These are phyloP conservation scores for Backusella morwellensis DNA, from an alignment of 192 early-diverging fungal species.

Conservation along the genomic window DNA sequence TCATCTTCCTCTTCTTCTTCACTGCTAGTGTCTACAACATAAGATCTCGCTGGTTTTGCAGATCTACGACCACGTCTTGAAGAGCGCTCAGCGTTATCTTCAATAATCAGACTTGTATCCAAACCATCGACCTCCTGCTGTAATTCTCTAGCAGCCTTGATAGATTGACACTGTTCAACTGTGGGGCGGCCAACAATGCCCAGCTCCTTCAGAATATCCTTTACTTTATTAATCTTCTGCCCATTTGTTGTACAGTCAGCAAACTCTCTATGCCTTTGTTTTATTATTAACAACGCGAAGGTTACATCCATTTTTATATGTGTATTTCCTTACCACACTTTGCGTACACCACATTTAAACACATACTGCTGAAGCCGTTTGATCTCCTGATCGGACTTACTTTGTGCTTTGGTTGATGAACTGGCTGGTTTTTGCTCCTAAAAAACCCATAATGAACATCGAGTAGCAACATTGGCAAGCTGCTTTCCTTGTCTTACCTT, in stretches of 20 bases:
- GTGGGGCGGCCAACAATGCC: conserved; percentile 57
- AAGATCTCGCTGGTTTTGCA: background rate
- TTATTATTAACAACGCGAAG: background rate
- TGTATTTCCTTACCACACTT: background rate
- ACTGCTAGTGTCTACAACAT: conserved; percentile 19
- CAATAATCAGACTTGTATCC: conserved; percentile 34
- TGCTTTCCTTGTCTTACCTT: background rate
- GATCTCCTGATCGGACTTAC: conserved; percentile 4
- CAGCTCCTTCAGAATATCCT: conserved; percentile 40
- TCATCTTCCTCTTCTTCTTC: conserved; percentile 20
- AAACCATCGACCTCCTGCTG: conserved; percentile 52
- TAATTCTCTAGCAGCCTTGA: conserved; percentile 52
- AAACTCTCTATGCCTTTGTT: conserved; percentile 38
- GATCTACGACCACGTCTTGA: background rate
- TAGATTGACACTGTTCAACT: conserved; percentile 53
- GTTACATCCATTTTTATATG: background rate
- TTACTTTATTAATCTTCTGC: conserved; percentile 45
- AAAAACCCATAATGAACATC: background rate
- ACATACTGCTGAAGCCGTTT: conserved; percentile 13
- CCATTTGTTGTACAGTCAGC: conserved; percentile 35
- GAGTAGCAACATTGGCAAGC: background rate
- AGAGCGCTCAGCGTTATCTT: background rate
- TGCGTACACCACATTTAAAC: conserved; percentile 11
- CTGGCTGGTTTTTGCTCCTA: background rate
- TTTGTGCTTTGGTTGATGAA: background rate